Percentiles rank a stretch among this genome's conserved stretches.
phyloP scores from a whole-genome alignment of 768 basidiomycete species.

The Kwoniella newhampshirensis region DNA sequence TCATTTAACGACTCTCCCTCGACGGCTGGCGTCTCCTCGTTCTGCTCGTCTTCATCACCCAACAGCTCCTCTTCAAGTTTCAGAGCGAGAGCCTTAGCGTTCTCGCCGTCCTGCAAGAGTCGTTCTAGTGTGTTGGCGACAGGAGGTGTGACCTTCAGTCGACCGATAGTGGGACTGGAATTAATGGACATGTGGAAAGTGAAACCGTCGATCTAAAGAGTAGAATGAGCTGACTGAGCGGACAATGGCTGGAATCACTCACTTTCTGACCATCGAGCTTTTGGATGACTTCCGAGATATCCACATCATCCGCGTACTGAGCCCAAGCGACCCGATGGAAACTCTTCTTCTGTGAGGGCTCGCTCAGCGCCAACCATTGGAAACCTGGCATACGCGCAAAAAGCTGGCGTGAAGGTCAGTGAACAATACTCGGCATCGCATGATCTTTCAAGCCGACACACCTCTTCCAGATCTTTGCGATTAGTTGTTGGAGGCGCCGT shows the following conservation, averaged over 20 bases:
- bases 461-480: conserved; percentile 84
- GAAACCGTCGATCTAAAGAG: conserved; percentile 81
- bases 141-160: conserved; percentile 77
- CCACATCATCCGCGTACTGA: conserved; percentile 77
- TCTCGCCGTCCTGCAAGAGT: conserved; percentile 74
- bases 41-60: conserved; percentile 18
- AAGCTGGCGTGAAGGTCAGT: conserved; percentile 58
- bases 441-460: conserved; percentile 53
- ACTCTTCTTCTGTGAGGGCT: conserved; percentile 86
- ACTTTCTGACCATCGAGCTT: conserved; percentile 86
- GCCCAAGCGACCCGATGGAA: conserved; percentile 96
- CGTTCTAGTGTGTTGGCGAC: conserved; percentile 76
- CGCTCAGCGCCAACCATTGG: conserved; percentile 83
- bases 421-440: not conserved
- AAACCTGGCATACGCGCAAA: conserved; percentile 76
- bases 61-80: conserved; percentile 69
- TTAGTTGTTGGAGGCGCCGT: conserved; percentile 93
- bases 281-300: conserved; percentile 70
- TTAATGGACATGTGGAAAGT: conserved; percentile 78
- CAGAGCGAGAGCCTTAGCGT: conserved; percentile 68
- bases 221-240: not conserved
- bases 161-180: conserved; percentile 65
- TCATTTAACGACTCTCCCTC: conserved; percentile 55
- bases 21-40: conserved; percentile 43
- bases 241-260: conserved; percentile 21